phyloP scores from a whole-genome alignment of 73 alveolate genomes.

The Paramecium octaurelia region DNA sequence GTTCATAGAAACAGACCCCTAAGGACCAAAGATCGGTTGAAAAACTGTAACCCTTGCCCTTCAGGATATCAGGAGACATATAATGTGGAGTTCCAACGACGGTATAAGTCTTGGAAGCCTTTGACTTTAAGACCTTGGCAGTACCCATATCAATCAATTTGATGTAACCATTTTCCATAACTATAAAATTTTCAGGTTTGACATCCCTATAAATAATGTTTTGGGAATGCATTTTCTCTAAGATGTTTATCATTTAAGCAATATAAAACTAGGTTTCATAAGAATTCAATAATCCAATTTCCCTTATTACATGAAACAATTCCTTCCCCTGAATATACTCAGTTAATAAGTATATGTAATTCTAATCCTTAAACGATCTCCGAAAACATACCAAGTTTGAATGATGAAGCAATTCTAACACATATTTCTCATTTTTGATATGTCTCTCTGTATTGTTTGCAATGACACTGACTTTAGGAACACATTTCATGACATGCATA shows the following conservation, averaged over 20 bases:
- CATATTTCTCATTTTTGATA: slow-evolving; percentile 48
- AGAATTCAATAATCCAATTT: slow-evolving; percentile 66
- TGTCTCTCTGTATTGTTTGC: slow-evolving; percentile 26
- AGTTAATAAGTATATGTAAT: slow-evolving; percentile 49
- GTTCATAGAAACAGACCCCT: slow-evolving; percentile 72
- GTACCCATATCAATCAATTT: slow-evolving; percentile 79
- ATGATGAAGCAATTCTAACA: slow-evolving; percentile 44
- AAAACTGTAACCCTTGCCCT: slow-evolving; percentile 66
- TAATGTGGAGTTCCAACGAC: slow-evolving; percentile 77
- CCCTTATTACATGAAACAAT: slow-evolving; percentile 58
- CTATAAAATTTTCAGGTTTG: slow-evolving; percentile 76
- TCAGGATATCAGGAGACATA: slow-evolving; percentile 76
- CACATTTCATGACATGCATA: slow-evolving; percentile 46
- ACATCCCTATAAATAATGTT: slow-evolving; percentile 73
- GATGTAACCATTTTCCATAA: slow-evolving; percentile 61
- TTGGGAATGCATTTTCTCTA: slow-evolving; percentile 70
- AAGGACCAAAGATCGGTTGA: slow-evolving; percentile 65
- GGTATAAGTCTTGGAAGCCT: slow-evolving; percentile 48
- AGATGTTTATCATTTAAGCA: slow-evolving; percentile 65
- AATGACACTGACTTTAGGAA: slow-evolving; percentile 37
- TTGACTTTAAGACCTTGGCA: slow-evolving; percentile 65
- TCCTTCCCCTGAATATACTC: slow-evolving; percentile 57
- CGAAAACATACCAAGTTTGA: neutral
- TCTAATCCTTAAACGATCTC: slow-evolving; percentile 56
- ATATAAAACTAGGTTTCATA: slow-evolving; percentile 71